Evolutionary conservation across 2,329 filamentous ascomycete species (phyloP).

Genomic region (Aquanectria penicillioides): DNA sequence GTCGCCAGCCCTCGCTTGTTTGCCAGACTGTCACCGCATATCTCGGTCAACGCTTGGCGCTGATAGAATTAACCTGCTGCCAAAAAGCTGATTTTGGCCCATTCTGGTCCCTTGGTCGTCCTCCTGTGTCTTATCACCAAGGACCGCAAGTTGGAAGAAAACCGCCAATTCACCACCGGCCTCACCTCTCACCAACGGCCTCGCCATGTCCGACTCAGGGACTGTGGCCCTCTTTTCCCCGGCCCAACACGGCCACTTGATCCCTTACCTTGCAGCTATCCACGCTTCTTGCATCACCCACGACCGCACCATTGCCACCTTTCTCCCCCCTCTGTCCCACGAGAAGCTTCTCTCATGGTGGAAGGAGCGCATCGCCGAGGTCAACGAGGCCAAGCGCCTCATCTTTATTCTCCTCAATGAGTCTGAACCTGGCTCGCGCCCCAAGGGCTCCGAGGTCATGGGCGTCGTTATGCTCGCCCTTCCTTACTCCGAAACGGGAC

Average conservation of each 20-base stretch:
- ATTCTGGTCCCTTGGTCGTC: no score
- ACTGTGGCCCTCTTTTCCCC: slow-evolving; percentile 56
- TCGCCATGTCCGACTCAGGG: slow-evolving; percentile 45
- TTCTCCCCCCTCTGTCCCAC: slow-evolving; percentile 67
- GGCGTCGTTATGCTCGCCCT: slow-evolving; percentile 66
- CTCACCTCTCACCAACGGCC: no score
- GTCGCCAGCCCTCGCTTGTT: no score
- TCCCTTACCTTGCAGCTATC: slow-evolving; percentile 66
- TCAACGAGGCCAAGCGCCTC: slow-evolving; percentile 54
- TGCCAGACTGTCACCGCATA: no score
- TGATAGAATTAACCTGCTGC: no score
- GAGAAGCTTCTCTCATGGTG: slow-evolving; percentile 67
- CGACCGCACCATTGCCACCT: slow-evolving; percentile 66
- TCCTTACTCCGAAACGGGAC: slow-evolving; percentile 64
- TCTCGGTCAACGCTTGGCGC: no score
- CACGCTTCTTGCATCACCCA: slow-evolving; percentile 68
- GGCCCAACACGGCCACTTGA: slow-evolving; percentile 59
- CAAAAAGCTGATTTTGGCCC: background rate
- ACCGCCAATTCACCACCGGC: background rate
- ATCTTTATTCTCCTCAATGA: slow-evolving; percentile 64
- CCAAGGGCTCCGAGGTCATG: slow-evolving; percentile 58
- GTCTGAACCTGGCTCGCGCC: slow-evolving; percentile 43
- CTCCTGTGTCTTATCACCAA: slow-evolving; percentile 1
- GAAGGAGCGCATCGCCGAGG: slow-evolving; percentile 62
- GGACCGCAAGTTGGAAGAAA: background rate